phyloP scores from a whole-genome alignment of 345 rosid genomes.

The Eucalyptus victrix region DNA sequence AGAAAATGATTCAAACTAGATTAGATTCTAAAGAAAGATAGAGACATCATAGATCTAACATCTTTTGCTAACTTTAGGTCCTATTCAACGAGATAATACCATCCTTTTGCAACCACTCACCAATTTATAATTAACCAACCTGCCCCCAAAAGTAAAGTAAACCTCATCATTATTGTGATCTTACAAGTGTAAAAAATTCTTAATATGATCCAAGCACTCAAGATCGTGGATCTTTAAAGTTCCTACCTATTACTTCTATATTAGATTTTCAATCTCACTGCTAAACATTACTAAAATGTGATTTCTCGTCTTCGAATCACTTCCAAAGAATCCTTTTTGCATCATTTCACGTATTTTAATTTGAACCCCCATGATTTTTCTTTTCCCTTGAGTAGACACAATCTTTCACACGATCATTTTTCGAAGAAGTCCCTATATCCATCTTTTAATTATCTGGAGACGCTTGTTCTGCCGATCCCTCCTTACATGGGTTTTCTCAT shows the following conservation, averaged over 20 bases:
- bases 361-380: neutral
- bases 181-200: neutral
- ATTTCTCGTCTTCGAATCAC: neutral
- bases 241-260: neutral
- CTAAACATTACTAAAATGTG: neutral
- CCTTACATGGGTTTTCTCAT: neutral
- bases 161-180: neutral
- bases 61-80: neutral
- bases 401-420: neutral
- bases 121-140: neutral
- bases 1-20: neutral
- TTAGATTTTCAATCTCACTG: neutral
- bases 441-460: neutral
- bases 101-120: neutral
- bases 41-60: neutral
- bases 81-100: neutral
- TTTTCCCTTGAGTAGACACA: neutral
- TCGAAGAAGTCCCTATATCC: neutral
- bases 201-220: neutral
- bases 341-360: neutral
- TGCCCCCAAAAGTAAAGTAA: neutral
- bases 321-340: neutral
- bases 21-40: neutral
- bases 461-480: neutral
- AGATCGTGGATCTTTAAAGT: neutral